phyloP scores from a whole-genome alignment of 1,284 basidiomycete species.

The Xerocomus minutiporus region DNA sequence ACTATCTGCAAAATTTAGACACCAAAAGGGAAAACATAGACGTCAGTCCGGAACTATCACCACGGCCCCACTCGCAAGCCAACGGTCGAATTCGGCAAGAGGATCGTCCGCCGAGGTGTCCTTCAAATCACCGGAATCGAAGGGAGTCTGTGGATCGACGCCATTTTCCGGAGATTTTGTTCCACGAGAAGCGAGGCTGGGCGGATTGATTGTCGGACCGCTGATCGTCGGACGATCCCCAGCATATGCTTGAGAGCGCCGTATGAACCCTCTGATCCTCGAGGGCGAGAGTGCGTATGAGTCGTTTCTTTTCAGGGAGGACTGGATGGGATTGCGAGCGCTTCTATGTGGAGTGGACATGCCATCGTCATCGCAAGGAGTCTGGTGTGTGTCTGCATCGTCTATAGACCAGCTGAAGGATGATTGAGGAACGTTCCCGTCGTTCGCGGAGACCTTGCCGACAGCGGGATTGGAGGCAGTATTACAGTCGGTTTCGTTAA shows the following conservation, averaged over 20 bases:
- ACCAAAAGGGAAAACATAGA: background rate
- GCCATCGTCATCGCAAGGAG: background rate
- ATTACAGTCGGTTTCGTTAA: constrained; percentile 34
- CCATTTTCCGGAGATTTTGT: background rate
- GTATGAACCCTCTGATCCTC: constrained; percentile 25
- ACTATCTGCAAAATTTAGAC: background rate
- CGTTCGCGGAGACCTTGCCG: constrained; percentile 7
- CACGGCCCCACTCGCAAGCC: constrained; percentile 44
- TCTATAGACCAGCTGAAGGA: constrained; percentile 5
- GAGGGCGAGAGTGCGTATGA: constrained; percentile 25
- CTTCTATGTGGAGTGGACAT: background rate
- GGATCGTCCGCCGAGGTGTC: constrained; percentile 27
- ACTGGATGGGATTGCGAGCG: background rate
- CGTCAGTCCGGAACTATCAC: constrained; percentile 30
- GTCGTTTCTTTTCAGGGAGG: constrained; percentile 2
- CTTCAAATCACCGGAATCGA: background rate
- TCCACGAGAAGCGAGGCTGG: background rate
- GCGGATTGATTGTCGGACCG: background rate
- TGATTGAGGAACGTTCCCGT: constrained; percentile 28
- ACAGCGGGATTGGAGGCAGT: constrained; percentile 13
- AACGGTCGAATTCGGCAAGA: constrained; percentile 47
- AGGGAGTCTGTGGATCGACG: background rate
- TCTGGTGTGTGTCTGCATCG: constrained; percentile 4
- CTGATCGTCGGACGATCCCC: background rate
- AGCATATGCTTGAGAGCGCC: background rate